A percentile compares a stretch with the other conserved stretches of the same genome.
These are phyloP conservation scores for Margaritispora aquatica DNA, from an alignment of 495 filamentous ascomycete species.

Conservation along the genomic window DNA sequence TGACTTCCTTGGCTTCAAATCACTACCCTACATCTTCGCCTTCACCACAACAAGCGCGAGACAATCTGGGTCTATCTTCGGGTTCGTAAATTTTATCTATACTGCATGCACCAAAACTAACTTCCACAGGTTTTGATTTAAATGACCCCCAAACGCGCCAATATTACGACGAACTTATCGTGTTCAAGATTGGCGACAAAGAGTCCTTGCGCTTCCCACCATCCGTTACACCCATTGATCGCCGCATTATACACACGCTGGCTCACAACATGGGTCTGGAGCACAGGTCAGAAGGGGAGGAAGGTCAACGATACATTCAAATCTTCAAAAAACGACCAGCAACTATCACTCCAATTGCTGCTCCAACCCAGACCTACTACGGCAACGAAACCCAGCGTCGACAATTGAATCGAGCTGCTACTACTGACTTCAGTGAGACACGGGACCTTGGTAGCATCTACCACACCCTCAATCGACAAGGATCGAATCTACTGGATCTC, in stretches of 20 bases:
- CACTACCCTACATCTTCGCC: constrained; percentile 61
- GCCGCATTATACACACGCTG: constrained; percentile 85
- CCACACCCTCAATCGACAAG: constrained; percentile 68
- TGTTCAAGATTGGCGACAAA: constrained; percentile 74
- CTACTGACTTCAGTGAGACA: constrained; percentile 95
- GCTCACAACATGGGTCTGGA: constrained; percentile 91
- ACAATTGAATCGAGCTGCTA: constrained; percentile 84
- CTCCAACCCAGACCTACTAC: constrained; percentile 43
- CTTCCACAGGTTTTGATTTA: constrained; percentile 69
- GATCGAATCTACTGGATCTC: constrained; percentile 71
- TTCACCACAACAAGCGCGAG: constrained; percentile 41
- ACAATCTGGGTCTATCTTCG: constrained; percentile 20
- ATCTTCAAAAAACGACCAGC: constrained; percentile 62
- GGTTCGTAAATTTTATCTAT: not conserved
- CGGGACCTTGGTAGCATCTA: constrained; percentile 58
- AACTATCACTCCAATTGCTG: constrained; percentile 57
- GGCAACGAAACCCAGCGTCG: constrained; percentile 69
- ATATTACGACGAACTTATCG: constrained; percentile 80
- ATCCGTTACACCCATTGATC: constrained; percentile 72
- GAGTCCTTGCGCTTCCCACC: constrained; percentile 80
- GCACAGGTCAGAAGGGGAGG: constrained; percentile 81
- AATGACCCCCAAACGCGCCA: constrained; percentile 84
- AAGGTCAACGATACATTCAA: constrained; percentile 80
- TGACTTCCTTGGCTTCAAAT: constrained; percentile 68
- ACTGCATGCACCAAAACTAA: not conserved